A percentile compares a stretch with the other conserved stretches of the same genome.
Evolutionary conservation across 345 rosid genomes (phyloP).

Genomic region (Arabidopsis suecica): DNA sequence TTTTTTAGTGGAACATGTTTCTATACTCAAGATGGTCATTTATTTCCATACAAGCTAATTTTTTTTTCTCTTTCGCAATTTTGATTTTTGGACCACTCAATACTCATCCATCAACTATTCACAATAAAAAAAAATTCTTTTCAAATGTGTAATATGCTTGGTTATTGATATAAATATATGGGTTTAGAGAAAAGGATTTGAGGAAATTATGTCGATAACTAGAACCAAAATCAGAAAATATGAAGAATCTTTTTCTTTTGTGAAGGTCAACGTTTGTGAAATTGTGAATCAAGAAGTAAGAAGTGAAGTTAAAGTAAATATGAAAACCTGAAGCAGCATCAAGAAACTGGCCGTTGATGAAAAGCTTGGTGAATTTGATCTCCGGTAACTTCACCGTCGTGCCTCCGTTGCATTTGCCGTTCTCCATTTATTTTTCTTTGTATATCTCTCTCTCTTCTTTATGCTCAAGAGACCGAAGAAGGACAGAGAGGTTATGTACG

Average conservation of each 20-base stretch:
- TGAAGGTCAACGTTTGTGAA: constrained; percentile 28
- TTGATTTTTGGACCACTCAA: constrained; percentile 1
- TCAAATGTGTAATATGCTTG: not conserved
- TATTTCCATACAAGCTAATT: not conserved
- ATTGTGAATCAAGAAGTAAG: constrained; percentile 1
- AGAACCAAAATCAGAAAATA: not conserved
- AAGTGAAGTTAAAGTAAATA: not conserved
- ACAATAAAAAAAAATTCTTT: not conserved
- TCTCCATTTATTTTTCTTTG: constrained; percentile 46
- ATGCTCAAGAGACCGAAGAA: not conserved
- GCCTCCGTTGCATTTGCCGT: constrained; percentile 48
- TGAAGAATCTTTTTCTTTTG: not conserved
- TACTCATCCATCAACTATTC: constrained; percentile 4
- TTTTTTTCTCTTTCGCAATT: not conserved
- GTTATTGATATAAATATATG: not conserved
- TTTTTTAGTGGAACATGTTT: constrained; percentile 18
- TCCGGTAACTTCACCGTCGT: constrained; percentile 48
- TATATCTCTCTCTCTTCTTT: not conserved
- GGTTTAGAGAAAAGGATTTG: not conserved
- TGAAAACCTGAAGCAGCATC: constrained; percentile 66
- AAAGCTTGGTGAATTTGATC: constrained; percentile 68
- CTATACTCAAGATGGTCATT: not conserved
- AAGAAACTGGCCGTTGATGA: constrained; percentile 69
- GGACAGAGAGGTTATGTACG: constrained; percentile 25
- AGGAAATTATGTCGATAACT: not conserved